phyloP scores from a whole-genome alignment of 169 alveolate genomes.

The Plasmodium fragile region DNA sequence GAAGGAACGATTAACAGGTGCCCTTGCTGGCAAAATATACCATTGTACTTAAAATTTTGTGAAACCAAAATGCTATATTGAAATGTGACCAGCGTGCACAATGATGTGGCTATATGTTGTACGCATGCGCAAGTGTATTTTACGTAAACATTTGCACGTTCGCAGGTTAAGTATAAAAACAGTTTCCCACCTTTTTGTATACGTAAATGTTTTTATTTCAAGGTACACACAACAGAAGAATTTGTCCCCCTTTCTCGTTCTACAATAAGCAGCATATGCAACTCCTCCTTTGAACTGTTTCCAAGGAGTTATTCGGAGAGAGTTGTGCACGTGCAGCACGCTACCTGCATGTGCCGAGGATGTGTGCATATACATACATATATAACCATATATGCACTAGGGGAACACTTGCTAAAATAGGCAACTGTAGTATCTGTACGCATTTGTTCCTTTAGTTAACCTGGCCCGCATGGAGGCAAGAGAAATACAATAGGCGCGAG shows the following conservation, averaged over 20 bases:
- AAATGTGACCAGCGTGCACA: not conserved
- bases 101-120: not conserved
- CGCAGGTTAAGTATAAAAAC: not conserved
- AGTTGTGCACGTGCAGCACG: not conserved
- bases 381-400: not conserved
- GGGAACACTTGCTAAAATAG: not conserved
- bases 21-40: not conserved
- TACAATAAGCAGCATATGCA: not conserved
- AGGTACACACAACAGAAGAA: not conserved
- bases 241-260: not conserved
- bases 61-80: not conserved
- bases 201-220: slow-evolving; percentile 11
- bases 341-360: not conserved
- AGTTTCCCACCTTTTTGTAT: not conserved
- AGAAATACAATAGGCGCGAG: not conserved
- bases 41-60: not conserved
- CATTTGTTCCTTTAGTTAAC: not conserved
- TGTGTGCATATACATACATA: not conserved
- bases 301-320: not conserved
- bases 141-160: not conserved
- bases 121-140: not conserved
- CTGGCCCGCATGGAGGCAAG: not conserved
- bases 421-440: not conserved
- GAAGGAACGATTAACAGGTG: not conserved
- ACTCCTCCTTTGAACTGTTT: not conserved